phyloP scores from a whole-genome alignment of 2,329 filamentous ascomycete species.

The Fusarium sp. region DNA sequence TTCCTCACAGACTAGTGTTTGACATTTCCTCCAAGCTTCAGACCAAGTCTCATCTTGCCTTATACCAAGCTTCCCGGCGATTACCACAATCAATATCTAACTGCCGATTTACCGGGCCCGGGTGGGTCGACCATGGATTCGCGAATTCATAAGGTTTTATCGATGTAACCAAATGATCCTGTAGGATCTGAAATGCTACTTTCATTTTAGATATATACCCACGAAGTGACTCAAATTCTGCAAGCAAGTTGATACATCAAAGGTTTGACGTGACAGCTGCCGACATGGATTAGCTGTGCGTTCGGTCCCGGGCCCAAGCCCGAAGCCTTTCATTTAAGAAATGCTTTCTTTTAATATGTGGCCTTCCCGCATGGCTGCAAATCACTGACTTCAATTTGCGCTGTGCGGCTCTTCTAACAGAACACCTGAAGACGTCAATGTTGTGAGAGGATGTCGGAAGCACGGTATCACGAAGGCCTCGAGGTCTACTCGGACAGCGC shows the following conservation, averaged over 20 bases:
- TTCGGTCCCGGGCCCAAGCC: not conserved
- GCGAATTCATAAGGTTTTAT: not conserved
- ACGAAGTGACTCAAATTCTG: not conserved
- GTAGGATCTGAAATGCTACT: not conserved
- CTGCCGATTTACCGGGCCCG: not conserved
- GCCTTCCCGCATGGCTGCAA: not conserved
- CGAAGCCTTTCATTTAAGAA: not conserved
- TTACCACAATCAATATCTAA: not conserved
- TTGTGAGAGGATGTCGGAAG: not conserved
- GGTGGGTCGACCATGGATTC: not conserved
- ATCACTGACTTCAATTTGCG: accelerated
- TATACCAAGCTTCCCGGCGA: not conserved
- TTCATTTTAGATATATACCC: not conserved
- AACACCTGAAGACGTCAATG: not conserved
- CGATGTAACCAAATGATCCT: not conserved
- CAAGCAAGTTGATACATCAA: not conserved
- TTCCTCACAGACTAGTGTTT: not conserved
- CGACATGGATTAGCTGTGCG: not conserved
- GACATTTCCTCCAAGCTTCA: not conserved
- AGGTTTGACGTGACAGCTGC: not conserved
- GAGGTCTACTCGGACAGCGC: constrained; percentile 6
- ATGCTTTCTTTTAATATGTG: not conserved
- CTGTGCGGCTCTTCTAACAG: not conserved
- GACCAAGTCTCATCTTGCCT: not conserved
- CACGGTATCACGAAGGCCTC: constrained; percentile 2